Conservation (phyloP, 2,329 filamentous ascomycete genomes). For the Fusarium algeriense region DNA sequence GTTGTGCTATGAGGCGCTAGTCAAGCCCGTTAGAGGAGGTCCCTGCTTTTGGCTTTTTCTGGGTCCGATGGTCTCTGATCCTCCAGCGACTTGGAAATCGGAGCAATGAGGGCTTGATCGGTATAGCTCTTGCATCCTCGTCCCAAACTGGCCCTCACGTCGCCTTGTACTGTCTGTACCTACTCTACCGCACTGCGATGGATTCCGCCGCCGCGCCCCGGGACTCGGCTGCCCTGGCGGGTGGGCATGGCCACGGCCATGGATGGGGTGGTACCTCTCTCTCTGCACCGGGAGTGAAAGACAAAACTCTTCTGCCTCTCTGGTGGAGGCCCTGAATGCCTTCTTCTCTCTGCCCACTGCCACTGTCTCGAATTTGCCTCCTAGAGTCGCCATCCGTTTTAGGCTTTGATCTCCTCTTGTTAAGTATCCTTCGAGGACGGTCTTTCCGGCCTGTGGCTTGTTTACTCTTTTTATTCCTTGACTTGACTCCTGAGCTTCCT, state of each 20-base stretch:
- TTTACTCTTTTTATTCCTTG: conserved; percentile 5
- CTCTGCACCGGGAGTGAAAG: background rate
- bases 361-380: conserved; percentile 21
- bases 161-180: conserved; percentile 2
- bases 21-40: conserved; percentile 38
- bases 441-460: conserved; percentile 21
- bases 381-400: conserved; percentile 24
- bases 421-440: conserved; percentile 21
- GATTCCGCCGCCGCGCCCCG: conserved; percentile 26
- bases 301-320: conserved; percentile 32
- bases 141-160: conserved; percentile 32
- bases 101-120: conserved; percentile 51
- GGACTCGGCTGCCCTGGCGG: conserved; percentile 37
- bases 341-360: conserved; percentile 17
- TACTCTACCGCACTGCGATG: background rate
- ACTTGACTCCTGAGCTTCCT: conserved; percentile 10
- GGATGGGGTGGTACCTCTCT: background rate
- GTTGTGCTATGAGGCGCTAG: conserved; percentile 6
- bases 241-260: conserved; percentile 1
- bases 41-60: conserved; percentile 43
- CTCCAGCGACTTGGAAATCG: conserved; percentile 50
- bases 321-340: conserved; percentile 36
- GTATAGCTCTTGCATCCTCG: conserved; percentile 30
- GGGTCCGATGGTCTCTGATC: conserved; percentile 50
- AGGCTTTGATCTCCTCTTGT: conserved; percentile 11